phyloP scores from a whole-genome alignment of 345 rosid genomes.

The Xanthoceras sorbifolium region DNA sequence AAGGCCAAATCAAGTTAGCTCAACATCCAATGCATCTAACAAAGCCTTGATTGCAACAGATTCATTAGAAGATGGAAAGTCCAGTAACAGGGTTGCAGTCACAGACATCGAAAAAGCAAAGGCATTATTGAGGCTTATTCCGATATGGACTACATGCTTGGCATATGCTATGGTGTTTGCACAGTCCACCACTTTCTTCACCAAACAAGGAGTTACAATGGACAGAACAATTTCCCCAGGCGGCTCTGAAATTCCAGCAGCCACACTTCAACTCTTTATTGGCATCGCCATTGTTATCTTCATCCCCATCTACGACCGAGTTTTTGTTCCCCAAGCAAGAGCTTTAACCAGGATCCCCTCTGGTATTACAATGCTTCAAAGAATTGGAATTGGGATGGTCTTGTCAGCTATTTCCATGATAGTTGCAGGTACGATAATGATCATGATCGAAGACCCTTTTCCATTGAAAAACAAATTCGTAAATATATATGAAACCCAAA shows the following conservation, averaged over 20 bases:
- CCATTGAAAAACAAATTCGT: not conserved
- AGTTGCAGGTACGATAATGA: slow-evolving; percentile 18
- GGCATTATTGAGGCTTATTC: slow-evolving; percentile 55
- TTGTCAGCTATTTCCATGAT: slow-evolving; percentile 29
- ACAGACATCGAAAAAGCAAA: slow-evolving; percentile 66
- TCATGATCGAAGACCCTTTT: too few relatives aligned
- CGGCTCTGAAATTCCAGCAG: slow-evolving; percentile 49
- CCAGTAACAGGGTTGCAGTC: slow-evolving; percentile 33
- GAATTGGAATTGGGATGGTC: slow-evolving; percentile 29
- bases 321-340: slow-evolving; percentile 31
- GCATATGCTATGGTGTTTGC: slow-evolving; percentile 56
- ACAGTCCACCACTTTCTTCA: slow-evolving; percentile 62
- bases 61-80: slow-evolving; percentile 29
- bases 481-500: too few relatives aligned
- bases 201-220: slow-evolving; percentile 72
- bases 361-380: slow-evolving; percentile 27
- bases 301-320: slow-evolving; percentile 31
- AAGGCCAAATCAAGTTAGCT: too few relatives aligned
- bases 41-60: slow-evolving; percentile 49
- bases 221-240: slow-evolving; percentile 47
- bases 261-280: slow-evolving; percentile 42
- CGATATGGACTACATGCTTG: slow-evolving; percentile 60
- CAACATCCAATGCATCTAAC: too few relatives aligned
- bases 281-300: slow-evolving; percentile 26
- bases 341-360: slow-evolving; percentile 27